Evolutionary conservation across 768 basidiomycete genomes (phyloP), one percentile per base, ranked within the genome.

Genomic region (Naganishia kalamii): DNA sequence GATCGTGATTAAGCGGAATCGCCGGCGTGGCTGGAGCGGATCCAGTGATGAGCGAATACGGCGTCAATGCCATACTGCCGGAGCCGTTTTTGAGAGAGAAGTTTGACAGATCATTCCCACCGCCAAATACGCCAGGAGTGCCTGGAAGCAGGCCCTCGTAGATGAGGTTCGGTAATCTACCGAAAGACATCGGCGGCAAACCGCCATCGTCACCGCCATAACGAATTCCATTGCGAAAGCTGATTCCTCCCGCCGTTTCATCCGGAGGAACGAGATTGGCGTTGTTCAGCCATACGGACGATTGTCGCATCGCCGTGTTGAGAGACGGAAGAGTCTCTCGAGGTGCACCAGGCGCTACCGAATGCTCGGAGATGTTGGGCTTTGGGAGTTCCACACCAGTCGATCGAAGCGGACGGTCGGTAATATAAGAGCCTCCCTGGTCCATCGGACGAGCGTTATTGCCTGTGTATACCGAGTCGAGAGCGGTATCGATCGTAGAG

Each of bases 141-240:
- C 52, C 33, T 30, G 64, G 64, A 17, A 65, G 27, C 23, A 60
- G 59, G 27, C 64, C 64, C 19, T 65, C 64, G 23, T 44, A 48
- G 47, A 65, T 59, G 19, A 65, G 44, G 32, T 47, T 47, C n/a
- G 64, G 64, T n/a, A 65, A 46, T 27, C 33, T 52, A 13, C 64
- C 64, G 29, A 65, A 65, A 2, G 54, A 47, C 64, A 65, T 65
- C 11, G 64, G 64, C 13, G 64, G 64, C 33, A 60, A 30, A 13
- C 25, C 40, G 8, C 64, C 64, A 32, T 65, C 64, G 32, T 65
- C 64, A 4, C 64, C 64, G n/a, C 64, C 64, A 47, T 65, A 60
- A 10, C 64, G 64, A 41, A 65, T 65, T 8, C 64, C 64, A n/a
- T 65, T 44, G 17, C 52, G 52, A 17, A 65, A 65, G 3, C 21